Conservation (phyloP, 306 rosid genomes). For the peach (Prunus persica) region DNA sequence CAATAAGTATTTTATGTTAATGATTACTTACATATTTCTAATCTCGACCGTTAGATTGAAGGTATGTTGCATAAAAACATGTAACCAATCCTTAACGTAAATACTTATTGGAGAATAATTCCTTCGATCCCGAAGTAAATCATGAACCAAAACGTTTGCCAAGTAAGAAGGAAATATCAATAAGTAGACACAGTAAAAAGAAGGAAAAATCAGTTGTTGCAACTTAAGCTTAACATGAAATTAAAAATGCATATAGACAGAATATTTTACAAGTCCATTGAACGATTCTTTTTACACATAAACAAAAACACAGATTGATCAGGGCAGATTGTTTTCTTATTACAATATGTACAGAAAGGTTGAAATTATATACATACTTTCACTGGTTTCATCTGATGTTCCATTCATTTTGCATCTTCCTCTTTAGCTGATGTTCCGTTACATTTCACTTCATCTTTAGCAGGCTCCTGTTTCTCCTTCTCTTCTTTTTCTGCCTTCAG, state of each 20-base stretch:
- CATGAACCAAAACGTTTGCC: not conserved
- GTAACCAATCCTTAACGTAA: too few relatives aligned
- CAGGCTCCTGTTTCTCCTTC: not conserved
- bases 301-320: not conserved
- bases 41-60: too few relatives aligned
- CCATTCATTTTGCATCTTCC: not conserved
- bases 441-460: conserved; percentile 9
- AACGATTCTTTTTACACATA: not conserved
- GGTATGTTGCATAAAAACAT: too few relatives aligned
- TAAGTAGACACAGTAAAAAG: too few relatives aligned
- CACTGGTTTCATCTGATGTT: not conserved
- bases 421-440: not conserved
- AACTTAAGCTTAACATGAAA: not conserved
- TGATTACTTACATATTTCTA: too few relatives aligned
- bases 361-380: too few relatives aligned
- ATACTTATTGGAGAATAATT: too few relatives aligned
- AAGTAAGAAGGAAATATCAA: not conserved
- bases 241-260: not conserved
- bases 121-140: not conserved
- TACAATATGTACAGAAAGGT: too few relatives aligned
- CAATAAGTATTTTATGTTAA: too few relatives aligned
- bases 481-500: not conserved
- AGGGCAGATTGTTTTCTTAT: not conserved
- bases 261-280: not conserved
- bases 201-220: not conserved